Conservation (phyloP, 2,329 filamentous ascomycete genomes). For the Fusarium buxicola region DNA sequence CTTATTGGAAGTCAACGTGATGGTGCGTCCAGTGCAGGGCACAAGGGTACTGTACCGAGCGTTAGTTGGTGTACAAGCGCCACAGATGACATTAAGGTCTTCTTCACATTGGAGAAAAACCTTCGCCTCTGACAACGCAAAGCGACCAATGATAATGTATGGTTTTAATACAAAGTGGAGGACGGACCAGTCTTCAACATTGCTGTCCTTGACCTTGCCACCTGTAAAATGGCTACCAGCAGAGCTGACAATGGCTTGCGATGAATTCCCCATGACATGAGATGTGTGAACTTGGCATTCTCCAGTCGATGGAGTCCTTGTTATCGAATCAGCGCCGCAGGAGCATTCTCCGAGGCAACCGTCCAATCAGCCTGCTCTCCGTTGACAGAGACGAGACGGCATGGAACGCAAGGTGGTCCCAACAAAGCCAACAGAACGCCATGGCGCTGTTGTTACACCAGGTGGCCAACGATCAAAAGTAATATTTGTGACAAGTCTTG, state of each 20-base stretch:
- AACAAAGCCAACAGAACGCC: conserved; percentile 22
- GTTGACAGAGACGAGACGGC: conserved; percentile 21
- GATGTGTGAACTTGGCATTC: conserved; percentile 6
- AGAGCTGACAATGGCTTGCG: too few relatives aligned
- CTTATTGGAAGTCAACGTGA: conserved; percentile 2
- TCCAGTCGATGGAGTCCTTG: background rate
- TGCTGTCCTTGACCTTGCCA: too few relatives aligned
- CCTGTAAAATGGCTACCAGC: too few relatives aligned
- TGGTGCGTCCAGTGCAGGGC: too few relatives aligned
- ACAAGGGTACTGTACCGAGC: conserved; percentile 4
- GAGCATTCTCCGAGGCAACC: background rate
- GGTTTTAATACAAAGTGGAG: too few relatives aligned
- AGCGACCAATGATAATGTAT: too few relatives aligned
- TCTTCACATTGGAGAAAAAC: too few relatives aligned
- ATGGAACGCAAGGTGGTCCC: conserved; percentile 17
- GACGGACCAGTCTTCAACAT: too few relatives aligned
- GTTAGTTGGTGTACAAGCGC: too few relatives aligned
- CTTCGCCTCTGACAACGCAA: too few relatives aligned
- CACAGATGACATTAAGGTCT: too few relatives aligned
- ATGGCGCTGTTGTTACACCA: conserved; percentile 22
- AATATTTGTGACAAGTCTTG: conserved; percentile 9
- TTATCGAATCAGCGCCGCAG: conserved; percentile 11
- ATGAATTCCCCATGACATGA: too few relatives aligned
- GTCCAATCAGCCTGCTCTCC: conserved; percentile 12
- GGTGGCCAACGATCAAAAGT: conserved; percentile 4